Evolutionary conservation across 148 eudicot species (phyloP), one percentile per base, ranked within the genome.

Genomic region (Diospyros kaki): DNA sequence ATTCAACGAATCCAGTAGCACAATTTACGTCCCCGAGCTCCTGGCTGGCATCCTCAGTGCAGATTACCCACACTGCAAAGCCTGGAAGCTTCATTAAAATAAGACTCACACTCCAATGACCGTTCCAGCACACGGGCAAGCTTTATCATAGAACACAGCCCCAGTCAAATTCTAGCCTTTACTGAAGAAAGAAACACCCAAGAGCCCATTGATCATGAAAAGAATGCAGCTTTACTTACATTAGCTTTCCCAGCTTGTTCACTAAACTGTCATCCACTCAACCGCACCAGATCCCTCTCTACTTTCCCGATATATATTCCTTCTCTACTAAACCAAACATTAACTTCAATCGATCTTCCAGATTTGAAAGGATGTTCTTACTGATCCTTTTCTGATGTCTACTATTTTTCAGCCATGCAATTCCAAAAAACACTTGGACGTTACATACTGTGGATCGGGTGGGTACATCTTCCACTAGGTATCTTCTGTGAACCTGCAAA

Each of bases 301-400:
- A 84, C 65, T 82, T 89, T 82, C 61, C 84, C 39, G 71, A 69
- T 15, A 63, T 80, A 78, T 69, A 88, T 83, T 95, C 96, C 84
- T 90, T 95, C 85, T 92, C 98, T 54, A 95, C 63, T 58, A 84
- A 77, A 59, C 90, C 79, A 77, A 90, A 90, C 96, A 92, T 88
- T 67, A 88, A 76, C 75, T 76, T 89, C 58, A 93, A 75, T 28
- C 97, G 89, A 39, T 88, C 93, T 71, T 82, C 89, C 67, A 92
- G 83, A 84, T 83, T 84, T n/a, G 89, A 81, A 2, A 77, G 73
- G 41, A 95, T 89, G 84, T 95, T 95, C 77, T 86, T 89, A 12
- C 94, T 83, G 58, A 91, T 82, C 78, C 88, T 85, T 77, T 90
- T 95, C 83, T 90, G 89, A 73, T 95, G 87, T 84, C 78, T 85